A percentile compares a stretch with the other conserved stretches of the same genome.
These are phyloP conservation scores for Medicago lupulina DNA, from an alignment of 306 rosid species.

Conservation along the genomic window DNA sequence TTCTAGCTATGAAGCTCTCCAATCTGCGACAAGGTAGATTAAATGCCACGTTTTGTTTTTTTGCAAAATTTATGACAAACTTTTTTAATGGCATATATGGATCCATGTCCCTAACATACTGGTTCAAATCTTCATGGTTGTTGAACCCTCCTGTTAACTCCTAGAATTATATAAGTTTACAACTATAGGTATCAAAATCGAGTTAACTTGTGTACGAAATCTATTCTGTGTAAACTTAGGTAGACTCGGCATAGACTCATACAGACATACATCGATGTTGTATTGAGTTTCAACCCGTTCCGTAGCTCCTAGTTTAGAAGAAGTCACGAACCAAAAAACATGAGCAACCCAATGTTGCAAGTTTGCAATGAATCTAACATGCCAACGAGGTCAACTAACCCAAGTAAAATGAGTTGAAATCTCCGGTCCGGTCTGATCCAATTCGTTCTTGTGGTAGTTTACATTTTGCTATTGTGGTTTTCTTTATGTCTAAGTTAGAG, in stretches of 20 bases:
- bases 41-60: neutral
- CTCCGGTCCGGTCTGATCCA: neutral
- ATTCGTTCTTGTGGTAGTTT: no score
- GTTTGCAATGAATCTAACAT: neutral
- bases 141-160: neutral
- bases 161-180: neutral
- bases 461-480: neutral
- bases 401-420: neutral
- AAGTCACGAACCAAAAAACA: no score
- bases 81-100: neutral
- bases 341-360: neutral
- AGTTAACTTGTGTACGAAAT: neutral
- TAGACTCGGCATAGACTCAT: neutral
- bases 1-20: conserved; percentile 91
- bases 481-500: neutral
- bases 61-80: neutral
- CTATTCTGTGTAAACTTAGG: neutral
- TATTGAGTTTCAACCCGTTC: neutral
- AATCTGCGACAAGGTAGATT: conserved; percentile 77
- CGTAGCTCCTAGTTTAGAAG: no score
- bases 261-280: neutral
- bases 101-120: conserved; percentile 2
- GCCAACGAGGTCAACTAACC: neutral
- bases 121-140: conserved; percentile 7
- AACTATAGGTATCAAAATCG: neutral